These are phyloP conservation scores for Lyophyllum decastes DNA, from an alignment of 768 basidiomycete genomes.

Conservation along the genomic window DNA sequence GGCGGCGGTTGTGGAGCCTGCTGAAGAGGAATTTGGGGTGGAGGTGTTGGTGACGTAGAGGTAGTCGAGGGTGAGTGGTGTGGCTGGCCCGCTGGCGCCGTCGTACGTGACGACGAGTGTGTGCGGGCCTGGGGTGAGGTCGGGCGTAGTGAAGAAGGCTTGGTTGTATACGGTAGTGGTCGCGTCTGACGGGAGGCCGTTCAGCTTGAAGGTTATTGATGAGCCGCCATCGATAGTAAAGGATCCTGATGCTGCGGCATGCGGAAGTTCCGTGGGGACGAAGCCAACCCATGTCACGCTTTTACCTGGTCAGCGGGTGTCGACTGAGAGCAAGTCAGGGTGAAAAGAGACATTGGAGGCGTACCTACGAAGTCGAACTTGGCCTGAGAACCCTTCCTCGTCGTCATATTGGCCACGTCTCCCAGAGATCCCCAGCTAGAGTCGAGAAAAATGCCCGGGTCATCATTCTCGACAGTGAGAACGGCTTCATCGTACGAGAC, in stretches of 20 bases:
- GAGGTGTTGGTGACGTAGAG: constrained; percentile 3
- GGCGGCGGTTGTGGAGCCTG: not conserved
- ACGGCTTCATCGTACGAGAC: not conserved
- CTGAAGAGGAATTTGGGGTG: not conserved
- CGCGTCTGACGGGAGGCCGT: constrained; percentile 9
- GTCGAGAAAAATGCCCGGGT: not conserved
- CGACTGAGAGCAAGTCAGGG: not conserved
- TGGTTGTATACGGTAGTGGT: constrained; percentile 21
- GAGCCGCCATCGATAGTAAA: constrained; percentile 26
- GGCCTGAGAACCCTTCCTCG: not conserved
- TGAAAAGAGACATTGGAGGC: not conserved
- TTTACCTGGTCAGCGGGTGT: constrained; percentile 19
- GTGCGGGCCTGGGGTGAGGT: constrained; percentile 18
- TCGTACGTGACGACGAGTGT: constrained; percentile 20
- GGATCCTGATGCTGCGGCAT: constrained; percentile 15
- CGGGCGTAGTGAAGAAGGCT: constrained; percentile 18
- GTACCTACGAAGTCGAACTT: constrained; percentile 9
- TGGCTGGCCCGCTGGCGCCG: constrained; percentile 9
- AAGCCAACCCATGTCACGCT: constrained; percentile 24
- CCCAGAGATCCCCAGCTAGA: not conserved
- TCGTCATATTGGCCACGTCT: not conserved
- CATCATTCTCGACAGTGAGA: not conserved
- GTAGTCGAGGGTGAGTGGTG: constrained; percentile 21
- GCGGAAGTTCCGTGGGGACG: constrained; percentile 18
- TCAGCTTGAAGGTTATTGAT: constrained; percentile 20